Conservation (phyloP, 768 basidiomycete genomes). For the Gloeophyllum trabeum region DNA sequence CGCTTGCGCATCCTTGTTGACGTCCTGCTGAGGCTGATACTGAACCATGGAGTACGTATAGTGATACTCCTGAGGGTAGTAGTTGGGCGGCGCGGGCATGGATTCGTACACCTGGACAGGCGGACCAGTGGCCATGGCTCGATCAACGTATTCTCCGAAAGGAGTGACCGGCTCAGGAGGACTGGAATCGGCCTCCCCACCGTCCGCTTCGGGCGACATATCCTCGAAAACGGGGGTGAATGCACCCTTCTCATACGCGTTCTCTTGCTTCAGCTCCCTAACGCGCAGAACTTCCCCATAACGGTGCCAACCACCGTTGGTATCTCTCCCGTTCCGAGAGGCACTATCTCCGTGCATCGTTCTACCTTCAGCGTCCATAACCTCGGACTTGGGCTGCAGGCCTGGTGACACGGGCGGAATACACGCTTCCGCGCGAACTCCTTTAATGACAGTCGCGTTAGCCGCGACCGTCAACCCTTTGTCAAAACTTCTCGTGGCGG, state of each 20-base stretch:
- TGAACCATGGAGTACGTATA: neutral
- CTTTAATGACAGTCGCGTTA: conserved; percentile 79
- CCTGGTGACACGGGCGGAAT: conserved; percentile 56
- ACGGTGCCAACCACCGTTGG: neutral
- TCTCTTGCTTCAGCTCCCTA: conserved; percentile 5
- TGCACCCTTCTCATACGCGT: conserved; percentile 17
- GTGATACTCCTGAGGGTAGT: neutral
- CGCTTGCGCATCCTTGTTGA: neutral
- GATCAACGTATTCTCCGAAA: conserved; percentile 68
- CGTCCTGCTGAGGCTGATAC: neutral
- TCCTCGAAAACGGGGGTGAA: conserved; percentile 61
- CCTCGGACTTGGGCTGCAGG: neutral
- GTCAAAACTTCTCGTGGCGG: conserved; percentile 46
- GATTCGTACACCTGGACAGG: conserved; percentile 1
- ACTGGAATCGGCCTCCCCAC: conserved; percentile 47
- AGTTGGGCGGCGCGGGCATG: neutral
- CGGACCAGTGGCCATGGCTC: conserved; percentile 39
- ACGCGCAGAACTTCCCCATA: neutral
- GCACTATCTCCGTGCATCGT: neutral
- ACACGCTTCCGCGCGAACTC: conserved; percentile 74
- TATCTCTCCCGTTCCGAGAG: neutral
- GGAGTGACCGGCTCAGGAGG: conserved; percentile 69
- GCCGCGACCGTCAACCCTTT: conserved; percentile 67
- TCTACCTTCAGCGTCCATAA: conserved; percentile 14
- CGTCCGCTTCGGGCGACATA: conserved; percentile 42